Evolutionary conservation across 1,284 basidiomycete genomes (phyloP), one percentile per base, ranked within the genome.

Genomic region (Pseudozyma tsukubaensis): DNA sequence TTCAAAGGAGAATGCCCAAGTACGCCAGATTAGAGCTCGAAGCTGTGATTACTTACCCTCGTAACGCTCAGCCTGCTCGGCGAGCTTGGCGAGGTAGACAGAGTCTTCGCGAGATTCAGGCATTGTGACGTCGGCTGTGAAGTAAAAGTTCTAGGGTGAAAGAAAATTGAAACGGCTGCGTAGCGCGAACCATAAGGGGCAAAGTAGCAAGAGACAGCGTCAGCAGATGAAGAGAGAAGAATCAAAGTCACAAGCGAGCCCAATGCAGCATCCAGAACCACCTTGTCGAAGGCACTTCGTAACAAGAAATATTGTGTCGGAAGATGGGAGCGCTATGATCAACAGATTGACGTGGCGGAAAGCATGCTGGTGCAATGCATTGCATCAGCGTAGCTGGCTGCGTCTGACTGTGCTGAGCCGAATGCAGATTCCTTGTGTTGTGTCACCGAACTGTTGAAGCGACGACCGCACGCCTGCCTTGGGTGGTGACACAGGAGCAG

Each of bases 71-170:
- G 83, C 83, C 74, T 84, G 83, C 79, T 84, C 83, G 59, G 83
- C 83, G 72, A 84, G 81, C 82, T 84, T 84, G 80, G 83, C 83
- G 43, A 84, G 81, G 79, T 84, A 84, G 64, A 84, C 82, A 63
- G 80, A 82, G 77, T 84, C 82, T 72, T 84, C 82, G 52, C 82
- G 81, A 59, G 76, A 77, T 62, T 76, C 76, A 57, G 81, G 69
- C 82, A 84, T 84, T 54, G 55, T 82, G 63, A 67, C 19, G 47
- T 52, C 19, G 51, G 34, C 54, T 64, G 42, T 66, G 55, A 61
- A 42, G 50, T 24, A 58, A 61, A 61, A 42, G 55, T 47, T 74
- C 59, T 66, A 70, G 67, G 62, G 40, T 37, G 35, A 34, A 57
- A 62, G 64, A 64, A 19, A 54, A 48, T 35, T 61, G 43, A 61